phyloP scores from a whole-genome alignment of 306 rosid species.

The Ammopiptanthus mongolicus region DNA sequence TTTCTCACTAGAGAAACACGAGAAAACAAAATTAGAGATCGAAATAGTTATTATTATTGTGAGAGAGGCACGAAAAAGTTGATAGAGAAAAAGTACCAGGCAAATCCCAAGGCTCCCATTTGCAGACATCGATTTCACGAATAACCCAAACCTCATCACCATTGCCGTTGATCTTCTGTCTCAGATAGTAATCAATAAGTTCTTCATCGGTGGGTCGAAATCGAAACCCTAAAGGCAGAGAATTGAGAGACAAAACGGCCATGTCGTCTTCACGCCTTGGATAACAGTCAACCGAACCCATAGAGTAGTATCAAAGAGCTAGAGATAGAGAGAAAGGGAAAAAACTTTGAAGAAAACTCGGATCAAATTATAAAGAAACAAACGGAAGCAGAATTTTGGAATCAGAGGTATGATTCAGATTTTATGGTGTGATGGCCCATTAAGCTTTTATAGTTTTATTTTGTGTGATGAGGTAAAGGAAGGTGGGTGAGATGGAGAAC shows the following conservation, averaged over 20 bases:
- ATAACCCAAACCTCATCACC: slow-evolving; percentile 70
- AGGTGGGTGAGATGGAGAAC: background rate
- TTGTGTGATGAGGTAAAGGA: background rate
- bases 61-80: background rate
- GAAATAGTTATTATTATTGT: too few relatives aligned
- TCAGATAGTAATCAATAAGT: slow-evolving; percentile 65
- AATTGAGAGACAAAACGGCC: slow-evolving; percentile 39
- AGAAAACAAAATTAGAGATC: too few relatives aligned
- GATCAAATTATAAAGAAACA: slow-evolving; percentile 11
- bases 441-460: background rate
- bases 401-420: slow-evolving; percentile 29
- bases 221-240: slow-evolving; percentile 86
- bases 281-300: slow-evolving; percentile 19
- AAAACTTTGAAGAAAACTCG: background rate
- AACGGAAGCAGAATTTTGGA: slow-evolving; percentile 4
- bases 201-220: slow-evolving; percentile 87
- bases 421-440: slow-evolving; percentile 25
- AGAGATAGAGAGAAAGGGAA: background rate
- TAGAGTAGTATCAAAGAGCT: background rate
- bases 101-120: slow-evolving; percentile 93
- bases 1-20: too few relatives aligned
- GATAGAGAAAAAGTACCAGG: slow-evolving; percentile 50
- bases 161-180: slow-evolving; percentile 75
- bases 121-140: slow-evolving; percentile 90
- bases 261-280: slow-evolving; percentile 13